Base-by-base conservation (phyloP, 2,329 filamentous ascomycete genomes). In the Phyllosticta citrichinensis region DNA sequence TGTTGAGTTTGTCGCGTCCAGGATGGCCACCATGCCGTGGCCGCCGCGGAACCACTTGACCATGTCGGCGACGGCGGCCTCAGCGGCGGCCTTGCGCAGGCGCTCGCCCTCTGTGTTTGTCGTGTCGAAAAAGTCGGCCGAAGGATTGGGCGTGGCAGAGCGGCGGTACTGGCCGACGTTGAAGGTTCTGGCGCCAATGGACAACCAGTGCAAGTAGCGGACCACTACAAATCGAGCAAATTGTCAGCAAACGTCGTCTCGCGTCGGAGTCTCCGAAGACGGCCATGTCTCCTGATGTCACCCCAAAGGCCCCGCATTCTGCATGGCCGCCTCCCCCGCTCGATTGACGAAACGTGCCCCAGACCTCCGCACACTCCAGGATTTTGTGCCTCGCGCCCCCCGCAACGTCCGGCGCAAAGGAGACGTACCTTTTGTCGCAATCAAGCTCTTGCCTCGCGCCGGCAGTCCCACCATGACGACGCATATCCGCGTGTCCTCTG, bases 381-480 rank as follows among this genome's bases (percentile, higher is more conserved):
- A 50, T 47, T 47, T 33, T 30, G 54, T 24, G 25, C 52, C 50
- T 57, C 58, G 35, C 30, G 35, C n/a, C 55, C 58, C 52, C 30
- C 57, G n/a, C n/a, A n/a, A 33, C 27, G 27, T 30, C 27, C 57
- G 47, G 25, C 17, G 11, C 30, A 35, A 30, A 30, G 27, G 35
- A n/a, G 61, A 73, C 79, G 70, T 80, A 94, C 92, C 91, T 84
- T 97, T 97, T 71, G 96, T 91, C 67, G 94, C 93, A 73, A 99
- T 97, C 75, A 96, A 85, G 79, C 91, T 96, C 83, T 99, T 99
- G 71, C 94, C 94, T 68, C 94, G 83, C 64, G 94, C 94, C 60
- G 94, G 94, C 72, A 99, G 81, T 66, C 94, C 94, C 63, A 99
- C 94, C 94, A 99, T 97, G 69, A 99, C 91, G 65, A 99, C 92